Conservation (phyloP, 116 monocot genomes). For the Trichopus zeylanicus region DNA sequence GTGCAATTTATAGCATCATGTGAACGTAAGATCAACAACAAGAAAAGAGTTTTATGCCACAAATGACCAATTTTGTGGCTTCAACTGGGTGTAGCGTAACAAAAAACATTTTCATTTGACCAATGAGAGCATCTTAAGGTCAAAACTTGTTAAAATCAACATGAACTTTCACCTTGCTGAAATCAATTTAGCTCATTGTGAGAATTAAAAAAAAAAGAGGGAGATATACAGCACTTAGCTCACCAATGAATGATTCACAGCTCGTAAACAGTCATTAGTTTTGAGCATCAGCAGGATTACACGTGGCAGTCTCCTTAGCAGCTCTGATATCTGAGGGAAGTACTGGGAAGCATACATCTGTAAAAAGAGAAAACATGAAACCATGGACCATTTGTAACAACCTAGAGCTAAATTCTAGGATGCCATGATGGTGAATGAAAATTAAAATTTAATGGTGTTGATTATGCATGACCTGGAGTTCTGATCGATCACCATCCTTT, state of each 20-base stretch:
- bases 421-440: not conserved
- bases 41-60: too few species aligned
- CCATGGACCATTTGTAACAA: not conserved
- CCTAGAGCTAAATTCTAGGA: not conserved
- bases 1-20: too few species aligned
- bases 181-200: too few species aligned
- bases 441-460: not conserved
- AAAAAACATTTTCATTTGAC: too few species aligned
- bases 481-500: conserved; percentile 52
- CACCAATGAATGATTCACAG: conserved; percentile 58
- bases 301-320: conserved; percentile 87
- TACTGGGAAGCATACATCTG: conserved; percentile 90
- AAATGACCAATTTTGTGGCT: too few species aligned
- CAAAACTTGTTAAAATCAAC: too few species aligned
- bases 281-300: conserved; percentile 91
- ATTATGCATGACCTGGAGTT: conserved; percentile 54
- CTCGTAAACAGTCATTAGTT: conserved; percentile 84
- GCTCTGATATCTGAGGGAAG: conserved; percentile 82
- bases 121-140: too few species aligned
- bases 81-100: too few species aligned
- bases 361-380: not conserved
- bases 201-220: too few species aligned
- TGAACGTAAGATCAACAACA: too few species aligned
- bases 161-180: too few species aligned
- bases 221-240: not conserved